Conservation (phyloP, 306 rosid genomes). For the Quercus parvula region DNA sequence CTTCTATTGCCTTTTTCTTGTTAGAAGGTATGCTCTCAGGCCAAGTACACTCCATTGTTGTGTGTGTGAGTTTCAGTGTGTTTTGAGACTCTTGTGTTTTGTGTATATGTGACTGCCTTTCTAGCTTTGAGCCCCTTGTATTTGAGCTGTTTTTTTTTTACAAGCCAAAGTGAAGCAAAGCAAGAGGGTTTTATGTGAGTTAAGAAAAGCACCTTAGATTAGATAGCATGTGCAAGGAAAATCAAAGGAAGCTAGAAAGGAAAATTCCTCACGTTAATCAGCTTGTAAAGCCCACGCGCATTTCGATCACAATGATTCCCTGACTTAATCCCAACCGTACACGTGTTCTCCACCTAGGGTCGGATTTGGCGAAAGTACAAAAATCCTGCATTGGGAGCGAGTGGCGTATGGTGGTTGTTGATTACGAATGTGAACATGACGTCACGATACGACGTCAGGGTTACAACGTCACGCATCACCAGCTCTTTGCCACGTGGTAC, state of each 20-base stretch:
- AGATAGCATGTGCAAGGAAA: conserved; percentile 20
- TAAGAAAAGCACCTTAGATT: background rate
- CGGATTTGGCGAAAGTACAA: background rate
- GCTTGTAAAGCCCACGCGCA: background rate
- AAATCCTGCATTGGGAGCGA: background rate
- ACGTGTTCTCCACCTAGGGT: no score
- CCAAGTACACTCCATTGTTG: background rate
- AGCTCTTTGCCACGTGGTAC: background rate
- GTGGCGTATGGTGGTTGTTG: background rate
- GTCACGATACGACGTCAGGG: background rate
- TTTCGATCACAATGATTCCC: no score
- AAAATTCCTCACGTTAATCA: conserved; percentile 25
- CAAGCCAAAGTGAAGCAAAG: background rate
- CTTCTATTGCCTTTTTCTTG: conserved; percentile 25
- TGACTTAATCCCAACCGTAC: background rate
- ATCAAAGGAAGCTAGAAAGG: conserved; percentile 22
- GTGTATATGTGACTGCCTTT: no score
- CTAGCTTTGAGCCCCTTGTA: background rate
- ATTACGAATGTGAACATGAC: background rate
- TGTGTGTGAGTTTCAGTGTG: background rate
- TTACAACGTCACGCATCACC: background rate
- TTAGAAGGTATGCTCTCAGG: background rate
- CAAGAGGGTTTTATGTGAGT: background rate
- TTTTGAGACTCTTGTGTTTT: no score
- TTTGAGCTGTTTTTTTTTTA: background rate